Conservation (phyloP, 176 grass and related monocot species). For the Carex scoparia region DNA sequence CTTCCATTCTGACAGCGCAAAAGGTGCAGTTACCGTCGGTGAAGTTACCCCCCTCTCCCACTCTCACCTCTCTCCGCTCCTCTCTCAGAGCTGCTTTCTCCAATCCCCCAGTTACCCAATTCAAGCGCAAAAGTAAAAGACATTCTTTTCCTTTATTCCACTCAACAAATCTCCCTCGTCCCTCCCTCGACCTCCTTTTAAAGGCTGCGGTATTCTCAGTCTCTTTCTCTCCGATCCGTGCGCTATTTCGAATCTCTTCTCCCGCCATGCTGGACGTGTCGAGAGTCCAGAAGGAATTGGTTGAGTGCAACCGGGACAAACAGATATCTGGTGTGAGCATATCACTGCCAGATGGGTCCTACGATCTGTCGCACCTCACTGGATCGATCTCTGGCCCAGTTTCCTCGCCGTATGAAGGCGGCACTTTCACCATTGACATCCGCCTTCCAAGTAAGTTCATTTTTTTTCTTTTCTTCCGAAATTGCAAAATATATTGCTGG, state of each 20-base stretch:
- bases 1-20: background rate
- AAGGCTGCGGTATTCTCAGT: background rate
- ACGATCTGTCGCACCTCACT: constrained; percentile 75
- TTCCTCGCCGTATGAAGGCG: constrained; percentile 84
- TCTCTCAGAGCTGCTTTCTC: background rate
- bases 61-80: background rate
- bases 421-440: constrained; percentile 90
- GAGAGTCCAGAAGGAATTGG: constrained; percentile 94
- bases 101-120: background rate
- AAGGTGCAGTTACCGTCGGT: background rate
- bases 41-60: background rate
- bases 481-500: background rate
- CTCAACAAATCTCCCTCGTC: background rate
- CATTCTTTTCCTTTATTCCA: background rate
- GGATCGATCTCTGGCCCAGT: constrained; percentile 80
- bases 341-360: constrained; percentile 50
- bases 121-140: background rate
- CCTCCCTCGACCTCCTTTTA: background rate
- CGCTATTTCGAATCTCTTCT: background rate
- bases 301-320: constrained; percentile 78
- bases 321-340: constrained; percentile 80
- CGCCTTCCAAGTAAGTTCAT: constrained; percentile 44
- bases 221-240: background rate
- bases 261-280: constrained; percentile 73
- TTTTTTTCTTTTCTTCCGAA: background rate